Percentiles rank a stretch among this genome's conserved stretches.
phyloP scores from a whole-genome alignment of 2,329 filamentous ascomycete genomes.

The Ramichloridium luteum region DNA sequence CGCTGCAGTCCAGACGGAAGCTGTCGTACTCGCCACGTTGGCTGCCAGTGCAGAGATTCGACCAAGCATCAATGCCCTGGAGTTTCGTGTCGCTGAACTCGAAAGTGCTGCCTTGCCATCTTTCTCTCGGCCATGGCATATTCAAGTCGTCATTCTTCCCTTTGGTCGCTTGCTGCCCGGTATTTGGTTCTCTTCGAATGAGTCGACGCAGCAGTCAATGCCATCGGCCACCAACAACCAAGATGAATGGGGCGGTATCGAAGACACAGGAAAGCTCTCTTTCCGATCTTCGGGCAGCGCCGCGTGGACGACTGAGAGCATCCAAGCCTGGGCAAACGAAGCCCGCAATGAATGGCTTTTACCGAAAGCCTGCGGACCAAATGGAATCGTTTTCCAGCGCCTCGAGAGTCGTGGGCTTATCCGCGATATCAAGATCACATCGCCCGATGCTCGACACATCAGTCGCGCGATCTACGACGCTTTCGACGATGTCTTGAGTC shows the following conservation, averaged over 20 bases:
- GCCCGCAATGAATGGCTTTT: conserved; percentile 47
- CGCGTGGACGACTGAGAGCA: conserved; percentile 37
- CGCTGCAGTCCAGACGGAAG: conserved; percentile 24
- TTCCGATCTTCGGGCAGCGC: conserved; percentile 29
- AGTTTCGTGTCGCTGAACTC: conserved; percentile 39
- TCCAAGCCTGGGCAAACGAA: conserved; percentile 35
- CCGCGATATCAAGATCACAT: conserved; percentile 48
- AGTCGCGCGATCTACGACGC: conserved; percentile 49
- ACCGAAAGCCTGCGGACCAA: conserved; percentile 54
- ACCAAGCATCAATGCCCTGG: conserved; percentile 36
- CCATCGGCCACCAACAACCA: conserved; percentile 30
- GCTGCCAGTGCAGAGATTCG: conserved; percentile 28
- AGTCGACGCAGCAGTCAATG: conserved; percentile 26
- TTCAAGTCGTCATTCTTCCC: conserved; percentile 65
- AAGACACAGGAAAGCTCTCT: conserved; percentile 24
- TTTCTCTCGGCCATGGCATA: conserved; percentile 51
- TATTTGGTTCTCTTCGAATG: conserved; percentile 38
- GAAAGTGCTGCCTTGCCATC: conserved; percentile 51
- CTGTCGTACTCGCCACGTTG: conserved; percentile 22
- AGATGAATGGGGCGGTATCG: conserved; percentile 31
- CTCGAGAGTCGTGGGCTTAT: conserved; percentile 64
- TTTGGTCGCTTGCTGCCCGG: conserved; percentile 47
- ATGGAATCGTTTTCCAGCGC: conserved; percentile 53
- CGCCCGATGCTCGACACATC: conserved; percentile 55
- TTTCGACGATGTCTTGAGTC: conserved; percentile 41